Evolutionary conservation across 192 early-diverging fungal genomes (phyloP), one percentile per base, ranked within the genome.

Genomic region (Geranomyces michiganensis): DNA sequence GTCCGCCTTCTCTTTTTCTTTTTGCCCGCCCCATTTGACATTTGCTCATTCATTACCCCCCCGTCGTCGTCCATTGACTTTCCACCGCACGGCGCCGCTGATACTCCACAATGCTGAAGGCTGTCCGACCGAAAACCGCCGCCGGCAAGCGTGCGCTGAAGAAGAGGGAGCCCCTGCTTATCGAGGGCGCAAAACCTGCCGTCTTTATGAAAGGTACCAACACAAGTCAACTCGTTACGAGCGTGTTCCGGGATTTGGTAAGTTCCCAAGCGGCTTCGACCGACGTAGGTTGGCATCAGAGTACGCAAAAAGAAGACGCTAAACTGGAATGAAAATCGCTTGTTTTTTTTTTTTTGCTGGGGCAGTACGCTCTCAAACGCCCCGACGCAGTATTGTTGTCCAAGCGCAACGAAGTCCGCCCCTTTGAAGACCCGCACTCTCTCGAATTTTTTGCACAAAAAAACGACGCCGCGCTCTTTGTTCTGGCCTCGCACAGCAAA

Each of bases 371-470:
- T 65, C 81, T 99, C 48, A 96, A 95, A 81, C 92, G 94, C 73
- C 92, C 96, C 8, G 81, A 96, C 59, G 93, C 88, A 10, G 82
- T 95, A 58, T 86, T 92, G 67, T 96, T 99, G 77, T 85, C 86
- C 70, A 96, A 95, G 74, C 96, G 93, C 78, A 98, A 99, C 73
- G 90, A 94, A 65, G 88, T 99, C 67, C 92, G 92, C 47, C 97
- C 97, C 31, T 99, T 99, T 73, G 97, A 99, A 70, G 92, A 97
- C 68, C 89, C 93, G 15, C 89, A 91, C 27, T 87, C 89, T 44
- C 81, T 96, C 29, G 92, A 99, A 81, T 97, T 97, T 65, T 93
- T 97, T 67, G 89, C 92, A n/a, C 87, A 89, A 75, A 99, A 97
- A 82, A 98, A 98, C 78, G 96, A 99, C 82, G 84, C 92, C 62